These are phyloP conservation scores for Aspergillus tamarii DNA, from an alignment of 2,329 filamentous ascomycete genomes.

Conservation along the genomic window DNA sequence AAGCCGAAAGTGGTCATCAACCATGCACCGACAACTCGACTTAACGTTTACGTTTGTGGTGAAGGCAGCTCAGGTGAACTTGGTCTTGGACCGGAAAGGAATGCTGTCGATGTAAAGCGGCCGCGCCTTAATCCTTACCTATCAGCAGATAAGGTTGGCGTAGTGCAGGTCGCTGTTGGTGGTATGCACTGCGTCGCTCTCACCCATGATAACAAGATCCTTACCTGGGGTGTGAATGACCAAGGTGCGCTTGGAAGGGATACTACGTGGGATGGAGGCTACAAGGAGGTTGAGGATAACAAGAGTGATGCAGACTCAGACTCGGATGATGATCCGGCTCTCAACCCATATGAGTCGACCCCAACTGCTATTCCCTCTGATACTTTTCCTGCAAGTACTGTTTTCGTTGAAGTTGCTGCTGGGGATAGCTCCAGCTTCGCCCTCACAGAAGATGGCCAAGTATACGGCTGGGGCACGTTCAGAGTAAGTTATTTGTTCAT, in stretches of 20 bases:
- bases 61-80: constrained; percentile 82
- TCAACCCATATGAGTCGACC: constrained; percentile 61
- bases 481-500: constrained; percentile 45
- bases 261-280: constrained; percentile 68
- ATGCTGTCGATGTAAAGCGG: constrained; percentile 71
- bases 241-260: constrained; percentile 78
- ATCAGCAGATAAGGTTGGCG: constrained; percentile 59
- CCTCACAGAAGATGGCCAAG: constrained; percentile 61
- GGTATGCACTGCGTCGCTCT: constrained; percentile 81
- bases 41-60: constrained; percentile 80
- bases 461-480: constrained; percentile 68
- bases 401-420: constrained; percentile 61
- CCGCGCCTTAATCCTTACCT: constrained; percentile 71
- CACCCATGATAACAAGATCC: constrained; percentile 77
- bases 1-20: constrained; percentile 60
- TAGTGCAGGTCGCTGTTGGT: constrained; percentile 76
- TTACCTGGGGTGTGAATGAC: constrained; percentile 88
- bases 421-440: constrained; percentile 64
- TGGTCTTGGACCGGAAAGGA: constrained; percentile 70
- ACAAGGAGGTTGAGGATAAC: constrained; percentile 54
- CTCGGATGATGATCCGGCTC: constrained; percentile 49
- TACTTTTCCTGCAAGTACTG: constrained; percentile 56
- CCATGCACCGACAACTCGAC: constrained; percentile 55
- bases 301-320: constrained; percentile 50
- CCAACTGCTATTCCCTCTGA: constrained; percentile 55